Evolutionary conservation across 108 stramenopile species (phyloP), one percentile per base, ranked within the genome.

Genomic region (Schizochytrium sp.): DNA sequence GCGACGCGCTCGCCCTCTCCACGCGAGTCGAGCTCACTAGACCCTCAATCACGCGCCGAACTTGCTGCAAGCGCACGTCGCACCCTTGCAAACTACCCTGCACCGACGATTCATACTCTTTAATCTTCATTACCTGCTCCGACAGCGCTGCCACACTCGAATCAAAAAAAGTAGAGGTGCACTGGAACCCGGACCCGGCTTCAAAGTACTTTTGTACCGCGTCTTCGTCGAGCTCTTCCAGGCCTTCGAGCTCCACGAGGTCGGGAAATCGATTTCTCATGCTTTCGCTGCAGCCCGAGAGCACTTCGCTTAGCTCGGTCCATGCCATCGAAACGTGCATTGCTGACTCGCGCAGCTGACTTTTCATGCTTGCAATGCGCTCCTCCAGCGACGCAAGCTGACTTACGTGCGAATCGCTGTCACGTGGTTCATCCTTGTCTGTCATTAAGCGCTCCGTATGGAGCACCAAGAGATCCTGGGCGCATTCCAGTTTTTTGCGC

Each of bases 381-480:
- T 69, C 63, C 34, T 69, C 63, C 25, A 69, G 63, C 34, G 63
- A 8, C 12, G 63, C 63, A 8, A 69, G 63, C 6, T 23, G 63
- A 23, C 63, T 28, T 8, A 69, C 63, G 6, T 41, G 25, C 34
- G 63, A 14, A 6, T 14, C 45, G 19, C 6, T 23, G 25, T 53
- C 76, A 6, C 4, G 43, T 34, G 44, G 2, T 2, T 83, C 76
- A 12, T 83, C 76, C 51, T 83, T 53, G 48, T 47, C 45, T 45
- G 51, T 3, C 76, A 83, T 53, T 12, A 83, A 23, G 12, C 51
- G 45, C 51, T 83, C 76, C n/a, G 76, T 83, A 4, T 53, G 51
- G 6, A 83, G 76, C 48, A 83, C 76, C 76, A 83, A 53, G 51
- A 83, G 76, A 34, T 83, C 76, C 51, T 83, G 76, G 3, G 76